These are phyloP conservation scores for Penicillium vulpinum DNA, from an alignment of 2,329 filamentous ascomycete genomes.

Conservation along the genomic window DNA sequence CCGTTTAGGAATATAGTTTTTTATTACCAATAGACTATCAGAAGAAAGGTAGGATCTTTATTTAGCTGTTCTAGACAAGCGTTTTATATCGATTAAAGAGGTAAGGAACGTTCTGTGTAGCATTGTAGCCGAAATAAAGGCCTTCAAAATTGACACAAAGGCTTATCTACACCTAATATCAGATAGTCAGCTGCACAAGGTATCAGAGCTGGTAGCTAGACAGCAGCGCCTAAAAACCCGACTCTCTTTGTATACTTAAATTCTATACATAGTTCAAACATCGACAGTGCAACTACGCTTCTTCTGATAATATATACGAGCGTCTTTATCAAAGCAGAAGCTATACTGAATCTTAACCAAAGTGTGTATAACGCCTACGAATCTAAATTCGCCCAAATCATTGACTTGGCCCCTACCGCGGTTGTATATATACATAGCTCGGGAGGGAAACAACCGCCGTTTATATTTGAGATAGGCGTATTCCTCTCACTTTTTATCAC, in stretches of 20 bases:
- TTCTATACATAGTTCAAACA: background rate
- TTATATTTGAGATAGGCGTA: constrained; percentile 22
- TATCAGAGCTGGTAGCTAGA: background rate
- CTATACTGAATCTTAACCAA: constrained; percentile 13
- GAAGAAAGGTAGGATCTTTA: background rate
- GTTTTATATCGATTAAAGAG: constrained; percentile 9
- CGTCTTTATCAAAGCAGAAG: constrained; percentile 18
- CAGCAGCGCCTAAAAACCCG: background rate
- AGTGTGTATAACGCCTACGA: constrained; percentile 16
- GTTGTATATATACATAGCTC: constrained; percentile 11
- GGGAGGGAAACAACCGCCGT: constrained; percentile 17
- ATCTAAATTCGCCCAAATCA: constrained; percentile 15
- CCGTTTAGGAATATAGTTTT: constrained; percentile 13
- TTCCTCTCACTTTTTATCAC: constrained; percentile 24
- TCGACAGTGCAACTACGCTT: background rate
- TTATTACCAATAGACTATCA: constrained; percentile 3
- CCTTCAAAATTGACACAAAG: constrained; percentile 14
- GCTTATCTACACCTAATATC: background rate
- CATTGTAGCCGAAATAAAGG: constrained; percentile 19
- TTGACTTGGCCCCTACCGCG: constrained; percentile 11
- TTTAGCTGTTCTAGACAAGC: background rate
- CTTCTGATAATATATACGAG: constrained; percentile 19
- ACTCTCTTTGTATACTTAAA: background rate
- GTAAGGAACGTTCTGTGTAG: constrained; percentile 16
- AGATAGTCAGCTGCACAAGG: background rate